A percentile compares a stretch with the other conserved stretches of the same genome.
These are phyloP conservation scores for Mucor plumbeus DNA, from an alignment of 371 early-diverging fungal genomes.

Conservation along the genomic window DNA sequence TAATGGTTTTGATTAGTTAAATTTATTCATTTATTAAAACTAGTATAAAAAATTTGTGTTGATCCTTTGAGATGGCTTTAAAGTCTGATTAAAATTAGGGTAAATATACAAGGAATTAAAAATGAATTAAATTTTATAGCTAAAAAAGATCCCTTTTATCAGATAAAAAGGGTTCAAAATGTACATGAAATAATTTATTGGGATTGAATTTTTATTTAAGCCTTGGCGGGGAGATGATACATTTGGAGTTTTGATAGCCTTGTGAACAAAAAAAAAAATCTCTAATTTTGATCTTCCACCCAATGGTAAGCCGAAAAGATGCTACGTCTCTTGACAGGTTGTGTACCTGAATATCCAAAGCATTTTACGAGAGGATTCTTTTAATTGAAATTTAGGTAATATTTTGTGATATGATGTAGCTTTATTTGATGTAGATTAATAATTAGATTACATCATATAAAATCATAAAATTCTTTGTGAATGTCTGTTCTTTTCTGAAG, in stretches of 20 bases:
- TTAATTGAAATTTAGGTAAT: background rate
- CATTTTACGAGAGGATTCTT: background rate
- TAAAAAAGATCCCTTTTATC: background rate
- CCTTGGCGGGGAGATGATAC: conserved; percentile 1
- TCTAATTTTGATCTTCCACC: conserved; percentile 5
- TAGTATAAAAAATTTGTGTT: too few species aligned
- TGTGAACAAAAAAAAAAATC: background rate
- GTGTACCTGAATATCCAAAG: conserved; percentile 7
- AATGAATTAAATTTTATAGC: background rate
- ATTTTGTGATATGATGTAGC: too few species aligned
- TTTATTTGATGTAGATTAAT: too few species aligned
- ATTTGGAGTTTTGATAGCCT: background rate
- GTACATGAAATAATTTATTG: background rate
- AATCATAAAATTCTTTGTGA: background rate
- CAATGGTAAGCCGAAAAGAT: background rate
- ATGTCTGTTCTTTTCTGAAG: background rate
- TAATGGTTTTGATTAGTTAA: background rate
- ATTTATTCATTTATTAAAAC: background rate
- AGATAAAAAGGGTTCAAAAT: conserved; percentile 2
- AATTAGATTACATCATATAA: too few species aligned
- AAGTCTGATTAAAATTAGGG: too few species aligned
- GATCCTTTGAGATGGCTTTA: too few species aligned
- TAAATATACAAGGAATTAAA: too few species aligned
- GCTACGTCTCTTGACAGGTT: conserved; percentile 7
- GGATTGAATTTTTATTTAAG: background rate